Conservation (phyloP, 345 rosid genomes). For the Gossypioides kirkii region DNA sequence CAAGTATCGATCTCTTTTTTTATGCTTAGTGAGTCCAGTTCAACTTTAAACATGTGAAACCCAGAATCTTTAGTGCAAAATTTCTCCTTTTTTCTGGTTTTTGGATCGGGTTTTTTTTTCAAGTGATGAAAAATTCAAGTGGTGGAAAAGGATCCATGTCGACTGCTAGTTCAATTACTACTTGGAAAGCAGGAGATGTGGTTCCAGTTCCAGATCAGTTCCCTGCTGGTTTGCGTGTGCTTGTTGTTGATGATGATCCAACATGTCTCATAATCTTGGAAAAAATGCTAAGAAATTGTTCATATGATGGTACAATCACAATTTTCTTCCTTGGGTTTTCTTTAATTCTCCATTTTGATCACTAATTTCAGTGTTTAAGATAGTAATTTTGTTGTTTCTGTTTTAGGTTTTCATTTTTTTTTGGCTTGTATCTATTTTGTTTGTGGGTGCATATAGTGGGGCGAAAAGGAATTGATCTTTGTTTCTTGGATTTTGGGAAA, state of each 20-base stretch:
- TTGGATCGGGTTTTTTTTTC: conserved; percentile 17
- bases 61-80: conserved; percentile 1
- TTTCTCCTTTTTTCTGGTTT: conserved; percentile 17
- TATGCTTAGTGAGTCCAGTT: conserved; percentile 4
- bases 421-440: conserved; percentile 13
- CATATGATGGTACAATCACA: conserved; percentile 53
- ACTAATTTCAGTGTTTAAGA: conserved; percentile 13
- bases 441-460: not conserved
- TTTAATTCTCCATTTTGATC: not conserved
- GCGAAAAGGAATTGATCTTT: not conserved
- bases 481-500: conserved; percentile 18
- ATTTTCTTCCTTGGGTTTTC: not conserved
- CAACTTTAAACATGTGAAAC: conserved; percentile 26
- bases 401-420: conserved; percentile 14
- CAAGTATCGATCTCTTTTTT: conserved; percentile 8
- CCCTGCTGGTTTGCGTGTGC: conserved; percentile 77
- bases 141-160: conserved; percentile 70
- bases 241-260: conserved; percentile 93
- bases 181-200: conserved; percentile 40
- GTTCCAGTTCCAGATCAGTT: conserved; percentile 67
- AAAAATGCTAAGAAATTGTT: conserved; percentile 78
- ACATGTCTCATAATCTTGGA: conserved; percentile 88
- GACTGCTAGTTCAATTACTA: conserved; percentile 42
- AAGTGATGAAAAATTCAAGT: conserved; percentile 54
- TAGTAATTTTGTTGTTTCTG: conserved; percentile 1